Evolutionary conservation across 495 filamentous ascomycete species (phyloP), one percentile per base, ranked within the genome.

Genomic region (Neurospora sp.): DNA sequence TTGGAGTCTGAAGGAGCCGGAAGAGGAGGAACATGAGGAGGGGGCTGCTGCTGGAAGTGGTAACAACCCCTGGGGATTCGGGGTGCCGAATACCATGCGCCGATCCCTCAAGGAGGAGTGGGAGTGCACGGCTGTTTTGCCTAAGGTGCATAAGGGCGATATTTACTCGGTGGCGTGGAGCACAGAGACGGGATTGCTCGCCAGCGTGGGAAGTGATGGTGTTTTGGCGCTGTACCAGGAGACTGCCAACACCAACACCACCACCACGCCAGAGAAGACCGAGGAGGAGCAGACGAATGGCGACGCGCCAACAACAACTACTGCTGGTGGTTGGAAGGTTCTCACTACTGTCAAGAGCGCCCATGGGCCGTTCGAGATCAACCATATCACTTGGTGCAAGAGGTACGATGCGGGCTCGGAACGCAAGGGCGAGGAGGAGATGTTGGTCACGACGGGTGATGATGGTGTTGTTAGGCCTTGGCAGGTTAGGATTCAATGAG

Each of bases 291-390:
- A 88, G 68, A 44, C 69, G 12, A 45, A 38, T 1, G 69, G 9
- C n/a, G 27, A 35, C 6, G 35, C 22, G 35, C 37, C 31, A 71
- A 76, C 65, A 71, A 72, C 45, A 72, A 72, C 72, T 16, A 53
- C 44, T 47, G 73, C 80, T 22, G 89, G 86, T 7, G 85, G 87
- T 69, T 97, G 96, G 94, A 82, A 83, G 16, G 79, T 94, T 38
- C 73, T 93, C 42, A 89, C 88, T 0, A 87, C 88, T 40, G 73
- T 92, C 1, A 84, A 89, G 40, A 88, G 87, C 10, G 93, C 91
- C 6, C 96, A 99, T 80, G 94, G 91, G 0, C 92, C 96, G 6
- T 97, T 93, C 78, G 96, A 99, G 81, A 85, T 98, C 75, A 99
- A 99, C 74, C 92, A 97, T 79, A 88, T 94, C 39, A 87, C 88